phyloP scores from a whole-genome alignment of 2,329 filamentous ascomycete species.

The Diaporthe capsici region DNA sequence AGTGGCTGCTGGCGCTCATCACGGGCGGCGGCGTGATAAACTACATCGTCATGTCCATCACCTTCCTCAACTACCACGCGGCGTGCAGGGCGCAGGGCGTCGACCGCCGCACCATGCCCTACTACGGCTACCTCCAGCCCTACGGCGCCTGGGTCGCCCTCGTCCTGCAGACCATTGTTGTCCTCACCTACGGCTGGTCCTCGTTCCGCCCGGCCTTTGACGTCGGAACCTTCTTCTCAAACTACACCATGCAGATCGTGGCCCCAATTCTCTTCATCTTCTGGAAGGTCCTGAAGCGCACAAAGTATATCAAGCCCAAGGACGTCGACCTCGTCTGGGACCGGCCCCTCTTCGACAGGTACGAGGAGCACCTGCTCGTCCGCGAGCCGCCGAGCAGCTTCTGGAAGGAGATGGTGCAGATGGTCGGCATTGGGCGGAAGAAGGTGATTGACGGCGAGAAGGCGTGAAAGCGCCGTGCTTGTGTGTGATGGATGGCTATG shows the following conservation, averaged over 20 bases:
- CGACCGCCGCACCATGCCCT: conserved; percentile 66
- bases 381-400: conserved; percentile 35
- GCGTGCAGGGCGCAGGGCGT: conserved; percentile 39
- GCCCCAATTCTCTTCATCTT: conserved; percentile 66
- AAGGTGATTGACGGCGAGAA: conserved; percentile 23
- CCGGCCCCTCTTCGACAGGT: conserved; percentile 69
- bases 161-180: conserved; percentile 58
- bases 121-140: conserved; percentile 71
- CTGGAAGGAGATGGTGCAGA: conserved; percentile 40
- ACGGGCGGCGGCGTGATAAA: conserved; percentile 73
- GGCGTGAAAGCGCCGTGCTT: background rate
- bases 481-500: background rate
- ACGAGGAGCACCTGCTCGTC: conserved; percentile 39
- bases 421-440: conserved; percentile 36
- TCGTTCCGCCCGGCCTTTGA: conserved; percentile 48
- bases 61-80: conserved; percentile 40
- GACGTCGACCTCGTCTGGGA: conserved; percentile 75
- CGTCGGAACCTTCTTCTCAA: conserved; percentile 54
- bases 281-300: conserved; percentile 76
- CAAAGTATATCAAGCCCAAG: conserved; percentile 65
- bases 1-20: conserved; percentile 69
- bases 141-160: conserved; percentile 66
- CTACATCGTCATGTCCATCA: conserved; percentile 63
- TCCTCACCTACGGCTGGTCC: conserved; percentile 69
- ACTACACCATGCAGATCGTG: conserved; percentile 71